Conservation (phyloP, 495 filamentous ascomycete species). For the Melanomma pulvis-pyrius region DNA sequence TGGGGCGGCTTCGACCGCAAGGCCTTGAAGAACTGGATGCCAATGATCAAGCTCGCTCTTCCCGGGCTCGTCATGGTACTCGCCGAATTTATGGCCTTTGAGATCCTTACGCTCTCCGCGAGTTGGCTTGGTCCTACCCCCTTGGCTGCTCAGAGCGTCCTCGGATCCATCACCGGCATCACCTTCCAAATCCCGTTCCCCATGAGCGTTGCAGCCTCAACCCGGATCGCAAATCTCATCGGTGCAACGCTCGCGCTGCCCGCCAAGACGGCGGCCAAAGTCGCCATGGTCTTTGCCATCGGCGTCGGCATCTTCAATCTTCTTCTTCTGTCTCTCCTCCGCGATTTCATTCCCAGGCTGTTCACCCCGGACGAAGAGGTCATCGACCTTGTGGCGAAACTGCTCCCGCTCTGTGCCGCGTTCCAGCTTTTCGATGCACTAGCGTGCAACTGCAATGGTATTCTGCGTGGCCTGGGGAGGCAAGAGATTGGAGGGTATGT, state of each 20-base stretch:
- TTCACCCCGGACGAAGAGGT: conserved; percentile 84
- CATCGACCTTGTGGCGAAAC: conserved; percentile 67
- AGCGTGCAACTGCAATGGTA: conserved; percentile 75
- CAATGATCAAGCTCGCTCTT: conserved; percentile 82
- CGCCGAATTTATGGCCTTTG: conserved; percentile 76
- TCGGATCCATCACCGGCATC: conserved; percentile 52
- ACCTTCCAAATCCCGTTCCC: conserved; percentile 50
- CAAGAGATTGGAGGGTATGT: conserved; percentile 90
- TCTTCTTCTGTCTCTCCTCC: conserved; percentile 62
- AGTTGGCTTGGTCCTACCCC: conserved; percentile 53
- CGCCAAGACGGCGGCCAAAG: conserved; percentile 45
- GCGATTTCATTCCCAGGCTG: conserved; percentile 70
- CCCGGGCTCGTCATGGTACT: conserved; percentile 91
- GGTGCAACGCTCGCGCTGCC: conserved; percentile 45
- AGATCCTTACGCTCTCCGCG: conserved; percentile 58
- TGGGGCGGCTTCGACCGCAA: conserved; percentile 78
- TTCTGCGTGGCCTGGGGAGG: conserved; percentile 79
- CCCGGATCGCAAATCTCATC: conserved; percentile 50
- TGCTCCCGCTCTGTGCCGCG: conserved; percentile 77
- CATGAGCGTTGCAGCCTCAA: conserved; percentile 45
- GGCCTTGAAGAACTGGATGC: conserved; percentile 79
- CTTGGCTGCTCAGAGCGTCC: conserved; percentile 67
- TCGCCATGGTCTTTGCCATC: conserved; percentile 61
- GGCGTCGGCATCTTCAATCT: conserved; percentile 78
- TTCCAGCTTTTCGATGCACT: conserved; percentile 89